Percentiles rank a stretch among this genome's conserved stretches.
These are phyloP conservation scores for Leccinum longicurvipes DNA, from an alignment of 768 basidiomycete species.

Conservation along the genomic window DNA sequence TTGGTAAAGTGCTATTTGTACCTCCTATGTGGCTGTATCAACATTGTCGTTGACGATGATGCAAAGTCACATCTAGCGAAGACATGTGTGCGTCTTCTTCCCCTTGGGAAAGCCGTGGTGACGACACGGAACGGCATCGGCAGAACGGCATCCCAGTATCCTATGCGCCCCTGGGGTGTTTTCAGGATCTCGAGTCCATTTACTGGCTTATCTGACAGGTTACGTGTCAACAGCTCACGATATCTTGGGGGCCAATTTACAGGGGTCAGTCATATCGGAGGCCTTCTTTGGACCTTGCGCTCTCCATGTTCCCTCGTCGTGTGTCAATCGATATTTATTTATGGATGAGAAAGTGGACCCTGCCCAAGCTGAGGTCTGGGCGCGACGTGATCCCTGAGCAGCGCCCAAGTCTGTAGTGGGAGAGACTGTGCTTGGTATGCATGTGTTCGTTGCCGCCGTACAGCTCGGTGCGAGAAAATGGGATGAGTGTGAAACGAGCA, in stretches of 20 bases:
- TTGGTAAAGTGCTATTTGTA: background rate
- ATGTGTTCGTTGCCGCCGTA: background rate
- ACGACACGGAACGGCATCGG: constrained; percentile 6
- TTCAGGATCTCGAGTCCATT: background rate
- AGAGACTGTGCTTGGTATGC: background rate
- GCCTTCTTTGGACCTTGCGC: constrained; percentile 2
- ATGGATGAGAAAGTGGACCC: constrained; percentile 16
- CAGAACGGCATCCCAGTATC: constrained; percentile 2
- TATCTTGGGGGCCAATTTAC: background rate
- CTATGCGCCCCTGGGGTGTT: background rate
- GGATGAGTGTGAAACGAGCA: background rate
- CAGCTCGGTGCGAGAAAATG: no score
- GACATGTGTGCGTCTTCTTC: background rate
- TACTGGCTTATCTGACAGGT: background rate
- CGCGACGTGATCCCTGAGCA: constrained; percentile 2
- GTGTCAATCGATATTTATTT: constrained; percentile 3
- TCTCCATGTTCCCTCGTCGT: background rate
- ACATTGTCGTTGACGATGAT: background rate
- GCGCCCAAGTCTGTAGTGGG: background rate
- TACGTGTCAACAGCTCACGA: background rate
- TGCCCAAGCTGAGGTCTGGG: background rate
- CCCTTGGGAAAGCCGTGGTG: background rate
- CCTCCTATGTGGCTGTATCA: constrained; percentile 9
- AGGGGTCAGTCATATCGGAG: constrained; percentile 1
- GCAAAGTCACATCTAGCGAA: background rate